Conservation (phyloP, 1,284 basidiomycete species). For the Austropuccinia psidii region DNA sequence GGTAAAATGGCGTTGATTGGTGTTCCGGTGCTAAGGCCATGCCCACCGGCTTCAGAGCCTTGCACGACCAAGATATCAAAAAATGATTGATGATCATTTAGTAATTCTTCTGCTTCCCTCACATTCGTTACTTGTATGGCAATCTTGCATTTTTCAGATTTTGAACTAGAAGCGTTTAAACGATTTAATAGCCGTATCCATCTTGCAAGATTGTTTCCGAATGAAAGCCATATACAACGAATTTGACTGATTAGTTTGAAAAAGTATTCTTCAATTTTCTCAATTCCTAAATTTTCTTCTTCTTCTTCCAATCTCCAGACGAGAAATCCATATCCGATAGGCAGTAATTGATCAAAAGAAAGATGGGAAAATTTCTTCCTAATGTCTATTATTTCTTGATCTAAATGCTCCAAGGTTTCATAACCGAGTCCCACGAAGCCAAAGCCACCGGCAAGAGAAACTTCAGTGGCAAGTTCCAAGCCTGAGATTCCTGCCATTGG, state of each 20-base stretch:
- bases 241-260: conserved; percentile 56
- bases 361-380: not conserved
- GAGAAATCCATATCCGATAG: conserved; percentile 66
- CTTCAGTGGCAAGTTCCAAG: conserved; percentile 58
- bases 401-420: too few relatives aligned
- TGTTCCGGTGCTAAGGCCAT: conserved; percentile 56
- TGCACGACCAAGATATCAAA: conserved; percentile 66
- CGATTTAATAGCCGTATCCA: conserved; percentile 60
- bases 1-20: conserved; percentile 58
- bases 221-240: conserved; percentile 65
- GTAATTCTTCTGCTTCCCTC: conserved; percentile 56
- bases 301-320: conserved; percentile 58
- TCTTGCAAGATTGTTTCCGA: conserved; percentile 55
- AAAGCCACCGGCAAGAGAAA: conserved; percentile 60
- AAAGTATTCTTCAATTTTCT: too few relatives aligned
- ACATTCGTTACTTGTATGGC: conserved; percentile 52
- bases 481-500: conserved; percentile 64
- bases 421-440: conserved; percentile 60
- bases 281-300: conserved; percentile 48
- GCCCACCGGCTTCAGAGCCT: conserved; percentile 68
- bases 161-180: conserved; percentile 43
- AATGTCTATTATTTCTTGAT: too few relatives aligned
- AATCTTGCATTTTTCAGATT: not conserved
- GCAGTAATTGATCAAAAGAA: conserved; percentile 49
- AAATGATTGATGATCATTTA: conserved; percentile 56